A percentile compares a stretch with the other conserved stretches of the same genome.
These are phyloP conservation scores for Metschnikowia dekortorum DNA, from an alignment of 805 yeast genomes.

Conservation along the genomic window DNA sequence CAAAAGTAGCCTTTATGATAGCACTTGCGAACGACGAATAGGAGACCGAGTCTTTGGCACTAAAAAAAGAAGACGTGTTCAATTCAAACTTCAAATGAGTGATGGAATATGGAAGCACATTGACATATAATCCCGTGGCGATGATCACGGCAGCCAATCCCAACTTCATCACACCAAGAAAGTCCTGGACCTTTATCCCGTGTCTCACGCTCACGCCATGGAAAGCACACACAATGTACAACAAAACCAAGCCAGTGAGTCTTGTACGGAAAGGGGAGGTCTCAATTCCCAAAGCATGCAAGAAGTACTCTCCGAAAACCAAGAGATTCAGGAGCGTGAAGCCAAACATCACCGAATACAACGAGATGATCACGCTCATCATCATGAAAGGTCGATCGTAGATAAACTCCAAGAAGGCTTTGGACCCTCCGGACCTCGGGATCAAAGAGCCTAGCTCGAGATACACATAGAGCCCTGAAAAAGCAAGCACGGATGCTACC, in stretches of 20 bases:
- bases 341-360: slow-evolving; percentile 51
- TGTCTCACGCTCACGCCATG: slow-evolving; percentile 58
- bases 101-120: slow-evolving; percentile 43
- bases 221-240: slow-evolving; percentile 31
- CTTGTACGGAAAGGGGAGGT: slow-evolving; percentile 33
- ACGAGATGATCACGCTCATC: slow-evolving; percentile 46
- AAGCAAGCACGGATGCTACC: slow-evolving; percentile 56
- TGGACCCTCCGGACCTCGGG: slow-evolving; percentile 74
- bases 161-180: slow-evolving; percentile 59
- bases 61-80: slow-evolving; percentile 26
- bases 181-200: slow-evolving; percentile 60
- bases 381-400: slow-evolving; percentile 57
- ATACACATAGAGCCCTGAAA: slow-evolving; percentile 62
- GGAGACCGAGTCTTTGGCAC: slow-evolving; percentile 30
- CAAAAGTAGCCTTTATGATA: slow-evolving; percentile 53
- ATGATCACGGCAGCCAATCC: slow-evolving; percentile 50
- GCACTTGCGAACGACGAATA: slow-evolving; percentile 50
- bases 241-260: slow-evolving; percentile 27
- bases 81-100: slow-evolving; percentile 45
- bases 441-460: slow-evolving; percentile 67
- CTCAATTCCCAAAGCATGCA: slow-evolving; percentile 42
- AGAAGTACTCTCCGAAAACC: slow-evolving; percentile 58
- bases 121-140: slow-evolving; percentile 53
- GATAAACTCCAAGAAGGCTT: slow-evolving; percentile 65
- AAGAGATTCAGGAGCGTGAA: slow-evolving; percentile 52